Base-by-base conservation (phyloP, 257 asterid genomes). In the Solanum tarijense region DNA sequence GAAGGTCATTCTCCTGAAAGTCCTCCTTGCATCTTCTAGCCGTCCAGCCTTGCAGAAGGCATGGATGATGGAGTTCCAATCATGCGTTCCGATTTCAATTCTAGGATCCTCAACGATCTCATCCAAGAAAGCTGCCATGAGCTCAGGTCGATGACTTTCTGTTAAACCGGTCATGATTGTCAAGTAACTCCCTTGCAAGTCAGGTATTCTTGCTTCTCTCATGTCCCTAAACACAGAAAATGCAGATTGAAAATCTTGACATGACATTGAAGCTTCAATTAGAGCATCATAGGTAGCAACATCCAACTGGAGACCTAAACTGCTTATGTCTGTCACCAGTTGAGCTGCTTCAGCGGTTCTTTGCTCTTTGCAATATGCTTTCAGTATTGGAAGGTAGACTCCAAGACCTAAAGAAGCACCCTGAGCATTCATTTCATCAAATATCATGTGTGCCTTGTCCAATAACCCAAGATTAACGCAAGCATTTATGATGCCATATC, bases 151-250 rank as follows among this genome's bases (percentile, higher is more conserved):
- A 87, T 94, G 99, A 73, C 94, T 95, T 86, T 96, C 99, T 6
- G 98, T 97, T 88, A 97, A 91, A 38, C 99, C 99, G 3, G 99
- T 97, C 98, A 97, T 95, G 90, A 97, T 94, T 5, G 99, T 96
- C 90, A 97, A 89, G 89, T 97, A 97, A 88, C 99, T 91, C 31
- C 92, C 94, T 86, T 92, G 95, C 87, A 96, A 90, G 27, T 96
- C 97, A 3, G 89, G 83, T n/a, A 89, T 83, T 86, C 98, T 94
- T 18, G 98, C 90, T 89, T 93, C 98, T 89, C 98, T 95, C 99
- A 97, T 97, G 93, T 96, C 99, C 81, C 98, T 95, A 83, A 96
- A 97, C 71, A 97, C 66, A 84, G 98, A 93, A 85, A 97, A 97
- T 12, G 98, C 99, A 0, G 99, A 97, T 83, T 94, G 98, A 76